Evolutionary conservation across 495 filamentous ascomycete genomes (phyloP), one percentile per base, ranked within the genome.

Genomic region (Xylaria curta): DNA sequence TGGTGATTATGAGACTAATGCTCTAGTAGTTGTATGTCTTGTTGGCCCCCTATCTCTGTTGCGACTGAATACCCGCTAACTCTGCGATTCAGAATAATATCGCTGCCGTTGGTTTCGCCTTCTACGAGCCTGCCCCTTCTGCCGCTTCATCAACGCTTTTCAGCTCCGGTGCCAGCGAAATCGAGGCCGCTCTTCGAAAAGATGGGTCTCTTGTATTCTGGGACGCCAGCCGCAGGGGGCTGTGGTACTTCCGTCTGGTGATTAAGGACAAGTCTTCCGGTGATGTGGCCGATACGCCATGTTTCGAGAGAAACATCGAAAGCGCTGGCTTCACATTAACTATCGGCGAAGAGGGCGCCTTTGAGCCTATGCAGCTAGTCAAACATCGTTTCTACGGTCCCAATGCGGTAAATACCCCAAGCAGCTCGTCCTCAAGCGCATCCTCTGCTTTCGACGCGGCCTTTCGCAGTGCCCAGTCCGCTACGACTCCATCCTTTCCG

Each of bases 1-100:
- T 77, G 84, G 83, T 56, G 84, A 85, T 78, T 87, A 86, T 80
- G 85, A 85, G 67, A 87, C 85, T 74, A 87, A 87, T 78, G 81
- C 82, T 49, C 73, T 87, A 69, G 74, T 86, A 76, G 85, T 86
- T 78, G 85, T 87, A 70, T 72, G 82, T 73, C 38, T 15, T 31
- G 40, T 21, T n/a, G 21, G 56, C n/a, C 38, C 5, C 31, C 36
- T 64, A 3, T 21, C 40, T 9, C 21, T 70, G 17, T 53, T 54
- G 3, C 26, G 56, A 13, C 44, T 63, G 71, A 73, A 79, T 58
- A 79, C 77, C 59, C 53, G n/a, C 72, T 69, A 51, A 56, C 53
- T 59, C n/a, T 26, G 13, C 40, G 53, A 46, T 40, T 0, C 66
- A 87, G 85, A 85, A 83, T 78, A 86, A 84, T 74, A 81, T 86